Evolutionary conservation across 768 basidiomycete genomes (phyloP).

Genomic region (Myochromella boudieri): DNA sequence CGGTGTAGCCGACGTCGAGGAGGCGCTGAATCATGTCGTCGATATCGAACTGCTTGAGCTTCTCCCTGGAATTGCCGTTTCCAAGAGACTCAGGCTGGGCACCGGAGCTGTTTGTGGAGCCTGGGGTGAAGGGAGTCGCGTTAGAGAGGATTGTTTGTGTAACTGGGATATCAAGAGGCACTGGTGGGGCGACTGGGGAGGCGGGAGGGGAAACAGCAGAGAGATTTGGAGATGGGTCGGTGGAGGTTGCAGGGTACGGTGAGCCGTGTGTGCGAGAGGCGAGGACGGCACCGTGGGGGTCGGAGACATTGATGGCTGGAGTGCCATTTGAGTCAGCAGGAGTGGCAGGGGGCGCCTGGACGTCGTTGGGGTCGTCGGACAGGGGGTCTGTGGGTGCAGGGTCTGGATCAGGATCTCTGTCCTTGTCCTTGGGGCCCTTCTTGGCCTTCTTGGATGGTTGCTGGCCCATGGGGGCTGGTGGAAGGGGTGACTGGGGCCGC

Average conservation of each 20-base stretch:
- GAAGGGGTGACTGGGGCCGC: conserved; percentile 71
- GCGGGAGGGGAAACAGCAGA: conserved; percentile 37
- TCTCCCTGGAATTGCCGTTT: conserved; percentile 53
- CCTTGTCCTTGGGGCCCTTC: conserved; percentile 71
- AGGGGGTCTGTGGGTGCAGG: conserved; percentile 36
- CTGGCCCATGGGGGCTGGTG: conserved; percentile 72
- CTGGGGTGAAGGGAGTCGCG: conserved; percentile 51
- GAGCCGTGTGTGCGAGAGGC: conserved; percentile 33
- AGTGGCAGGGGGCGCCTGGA: conserved; percentile 33
- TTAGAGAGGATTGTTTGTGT: conserved; percentile 87
- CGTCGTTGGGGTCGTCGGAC: conserved; percentile 38
- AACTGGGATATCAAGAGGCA: conserved; percentile 74
- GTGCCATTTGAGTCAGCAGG: conserved; percentile 43
- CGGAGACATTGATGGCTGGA: conserved; percentile 43
- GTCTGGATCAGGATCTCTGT: conserved; percentile 46
- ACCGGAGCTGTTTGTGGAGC: conserved; percentile 42
- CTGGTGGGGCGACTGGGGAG: conserved; percentile 41
- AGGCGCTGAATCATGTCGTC: conserved; percentile 98
- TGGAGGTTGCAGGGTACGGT: conserved; percentile 32
- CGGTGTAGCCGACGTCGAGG: conserved; percentile 94
- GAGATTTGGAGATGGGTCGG: conserved; percentile 32
- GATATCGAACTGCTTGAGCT: conserved; percentile 77
- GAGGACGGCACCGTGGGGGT: conserved; percentile 36
- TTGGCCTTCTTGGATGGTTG: conserved; percentile 81
- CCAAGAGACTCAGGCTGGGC: conserved; percentile 40